Percentiles rank a stretch among this genome's conserved stretches.
phyloP scores from a whole-genome alignment of 1,284 basidiomycete genomes.

The Puccinia coronata region DNA sequence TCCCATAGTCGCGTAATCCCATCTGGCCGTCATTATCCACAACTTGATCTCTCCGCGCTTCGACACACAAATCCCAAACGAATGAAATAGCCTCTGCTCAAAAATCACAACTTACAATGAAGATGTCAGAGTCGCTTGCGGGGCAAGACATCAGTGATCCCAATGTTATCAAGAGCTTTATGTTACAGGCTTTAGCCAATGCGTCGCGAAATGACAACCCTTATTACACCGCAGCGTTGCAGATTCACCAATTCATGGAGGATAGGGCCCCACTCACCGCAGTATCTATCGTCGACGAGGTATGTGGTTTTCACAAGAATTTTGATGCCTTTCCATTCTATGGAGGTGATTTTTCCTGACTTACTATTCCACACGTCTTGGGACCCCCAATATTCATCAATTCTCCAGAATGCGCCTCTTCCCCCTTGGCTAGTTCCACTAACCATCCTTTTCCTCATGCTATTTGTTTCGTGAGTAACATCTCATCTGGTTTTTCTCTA shows the following conservation, averaged over 20 bases:
- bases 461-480: conserved; percentile 17
- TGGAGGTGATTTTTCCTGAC: not conserved
- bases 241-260: conserved; percentile 2
- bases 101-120: too few species aligned
- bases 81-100: too few species aligned
- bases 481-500: too few species aligned
- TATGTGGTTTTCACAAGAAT: conserved; percentile 8
- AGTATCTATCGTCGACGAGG: conserved; percentile 31
- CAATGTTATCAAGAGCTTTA: not conserved
- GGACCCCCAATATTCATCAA: too few species aligned
- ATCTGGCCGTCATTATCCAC: too few species aligned
- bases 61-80: too few species aligned
- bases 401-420: conserved; percentile 11
- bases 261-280: conserved; percentile 21
- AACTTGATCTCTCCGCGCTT: not conserved
- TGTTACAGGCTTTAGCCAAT: not conserved
- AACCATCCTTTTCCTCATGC: conserved; percentile 11
- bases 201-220: conserved; percentile 17
- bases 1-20: too few species aligned
- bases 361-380: not conserved
- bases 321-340: not conserved
- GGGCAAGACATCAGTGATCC: conserved; percentile 5
- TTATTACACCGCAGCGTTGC: conserved; percentile 1
- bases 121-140: conserved; percentile 5
- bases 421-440: conserved; percentile 20